A percentile compares a stretch with the other conserved stretches of the same genome.
Evolutionary conservation across 73 alveolate genomes (phyloP).

Genomic region (Loxodes magnus): DNA sequence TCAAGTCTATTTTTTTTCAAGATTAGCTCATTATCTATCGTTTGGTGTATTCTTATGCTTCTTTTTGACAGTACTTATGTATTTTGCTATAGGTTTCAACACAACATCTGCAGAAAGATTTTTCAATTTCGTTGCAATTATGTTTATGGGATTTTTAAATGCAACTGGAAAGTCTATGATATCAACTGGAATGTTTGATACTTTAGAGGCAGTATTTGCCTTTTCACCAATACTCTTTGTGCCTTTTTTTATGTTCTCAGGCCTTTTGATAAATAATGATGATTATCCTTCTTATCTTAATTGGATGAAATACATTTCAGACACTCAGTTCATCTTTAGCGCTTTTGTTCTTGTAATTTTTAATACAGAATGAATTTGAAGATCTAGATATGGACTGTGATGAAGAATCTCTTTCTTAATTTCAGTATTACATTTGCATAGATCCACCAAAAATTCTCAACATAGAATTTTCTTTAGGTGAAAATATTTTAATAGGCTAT

Average conservation of each 20-base stretch:
- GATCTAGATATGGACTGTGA: too few species aligned
- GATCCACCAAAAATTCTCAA: too few species aligned
- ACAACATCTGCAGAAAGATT: neutral
- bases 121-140: neutral
- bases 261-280: constrained; percentile 3
- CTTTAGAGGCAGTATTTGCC: constrained; percentile 7
- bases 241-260: neutral
- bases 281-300: neutral
- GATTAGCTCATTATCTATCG: neutral
- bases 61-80: neutral
- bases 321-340: too few species aligned
- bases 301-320: constrained; percentile 5
- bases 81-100: neutral
- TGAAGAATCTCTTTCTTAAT: too few species aligned
- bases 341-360: too few species aligned
- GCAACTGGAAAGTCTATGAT: constrained; percentile 3
- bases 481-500: too few species aligned
- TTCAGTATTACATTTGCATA: too few species aligned
- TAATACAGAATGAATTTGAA: too few species aligned
- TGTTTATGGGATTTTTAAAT: neutral
- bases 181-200: neutral
- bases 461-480: too few species aligned
- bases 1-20: neutral
- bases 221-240: neutral
- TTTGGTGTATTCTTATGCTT: neutral